Conservation (phyloP, 768 basidiomycete genomes). For the Pulveroboletus sp. region DNA sequence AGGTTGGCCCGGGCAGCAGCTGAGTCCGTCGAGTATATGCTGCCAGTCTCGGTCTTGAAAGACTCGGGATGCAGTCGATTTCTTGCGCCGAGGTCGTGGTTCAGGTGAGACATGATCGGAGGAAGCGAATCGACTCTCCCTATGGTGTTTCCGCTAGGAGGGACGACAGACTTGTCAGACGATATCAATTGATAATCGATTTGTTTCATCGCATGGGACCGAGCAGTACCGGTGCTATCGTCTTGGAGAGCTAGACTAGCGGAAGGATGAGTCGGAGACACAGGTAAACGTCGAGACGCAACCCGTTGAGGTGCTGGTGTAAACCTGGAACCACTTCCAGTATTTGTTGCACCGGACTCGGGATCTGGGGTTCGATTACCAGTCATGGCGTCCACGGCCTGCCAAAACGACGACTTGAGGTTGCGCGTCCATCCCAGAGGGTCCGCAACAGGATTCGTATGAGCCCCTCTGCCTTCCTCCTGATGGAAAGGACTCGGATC, state of each 20-base stretch:
- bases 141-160: neutral
- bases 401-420: conserved; percentile 42
- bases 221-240: neutral
- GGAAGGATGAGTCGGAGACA: neutral
- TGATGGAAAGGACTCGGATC: neutral
- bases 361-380: conserved; percentile 33
- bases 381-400: conserved; percentile 50
- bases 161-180: neutral
- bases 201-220: neutral
- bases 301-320: conserved; percentile 21
- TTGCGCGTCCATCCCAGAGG: conserved; percentile 39
- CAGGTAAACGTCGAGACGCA: conserved; percentile 12
- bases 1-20: conserved; percentile 20
- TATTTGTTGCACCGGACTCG: neutral
- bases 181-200: neutral
- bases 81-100: neutral
- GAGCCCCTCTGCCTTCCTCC: neutral
- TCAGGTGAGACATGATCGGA: conserved; percentile 6
- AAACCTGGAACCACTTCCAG: conserved; percentile 15
- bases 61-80: conserved; percentile 3
- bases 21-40: conserved; percentile 27
- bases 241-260: neutral
- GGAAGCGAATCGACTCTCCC: neutral
- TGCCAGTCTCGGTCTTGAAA: conserved; percentile 13
- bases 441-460: conserved; percentile 5